Percentiles rank a stretch among this genome's conserved stretches.
These are phyloP conservation scores for Cyclotella choctawhatcheeana DNA, from an alignment of 108 stramenopile genomes.

Conservation along the genomic window DNA sequence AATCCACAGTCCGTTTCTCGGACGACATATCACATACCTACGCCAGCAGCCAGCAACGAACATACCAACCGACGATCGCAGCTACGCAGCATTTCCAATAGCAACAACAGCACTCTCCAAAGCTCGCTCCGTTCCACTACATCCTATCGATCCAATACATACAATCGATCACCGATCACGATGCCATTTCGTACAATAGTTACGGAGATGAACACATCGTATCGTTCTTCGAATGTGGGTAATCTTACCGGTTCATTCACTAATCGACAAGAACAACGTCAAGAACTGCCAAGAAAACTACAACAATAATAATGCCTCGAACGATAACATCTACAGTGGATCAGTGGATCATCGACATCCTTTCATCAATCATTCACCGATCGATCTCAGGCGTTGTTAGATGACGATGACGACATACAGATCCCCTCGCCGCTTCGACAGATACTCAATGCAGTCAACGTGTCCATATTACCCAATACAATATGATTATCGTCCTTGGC, in stretches of 20 bases:
- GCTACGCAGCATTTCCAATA: too few species aligned
- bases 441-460: slow-evolving; percentile 56
- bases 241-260: background rate
- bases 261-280: background rate
- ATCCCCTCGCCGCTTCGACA: slow-evolving; percentile 51
- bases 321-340: too few species aligned
- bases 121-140: background rate
- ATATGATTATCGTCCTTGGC: slow-evolving; percentile 43
- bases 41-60: background rate
- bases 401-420: slow-evolving; percentile 21
- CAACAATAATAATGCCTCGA: too few species aligned
- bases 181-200: background rate
- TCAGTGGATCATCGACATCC: background rate
- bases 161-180: background rate
- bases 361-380: background rate
- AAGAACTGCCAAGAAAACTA: too few species aligned
- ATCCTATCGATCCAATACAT: slow-evolving; percentile 1
- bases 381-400: background rate
- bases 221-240: background rate
- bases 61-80: too few species aligned
- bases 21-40: too few species aligned
- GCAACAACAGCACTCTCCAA: background rate
- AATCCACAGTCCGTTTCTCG: slow-evolving; percentile 8
- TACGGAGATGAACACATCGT: background rate
- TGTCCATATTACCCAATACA: slow-evolving; percentile 55